Percentiles rank a stretch among this genome's conserved stretches.
These are phyloP conservation scores for Oryza australiensis DNA, from an alignment of 176 grass and related monocot genomes.

Conservation along the genomic window DNA sequence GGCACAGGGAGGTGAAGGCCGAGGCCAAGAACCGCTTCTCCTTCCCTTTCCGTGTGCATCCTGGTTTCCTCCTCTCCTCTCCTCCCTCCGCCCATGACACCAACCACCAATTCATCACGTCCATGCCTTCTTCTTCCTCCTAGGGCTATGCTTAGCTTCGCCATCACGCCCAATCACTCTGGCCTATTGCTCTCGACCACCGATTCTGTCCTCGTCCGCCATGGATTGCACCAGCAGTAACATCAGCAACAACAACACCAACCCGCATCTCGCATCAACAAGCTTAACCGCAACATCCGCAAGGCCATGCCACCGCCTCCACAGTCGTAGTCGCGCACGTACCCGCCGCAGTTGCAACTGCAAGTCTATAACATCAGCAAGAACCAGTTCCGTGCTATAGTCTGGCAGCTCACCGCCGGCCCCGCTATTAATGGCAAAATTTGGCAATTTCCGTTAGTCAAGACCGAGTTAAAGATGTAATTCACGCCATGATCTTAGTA, in stretches of 20 bases:
- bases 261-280: constrained; percentile 75
- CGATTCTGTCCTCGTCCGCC: neutral
- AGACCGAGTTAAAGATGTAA: too few species aligned
- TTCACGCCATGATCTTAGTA: too few species aligned
- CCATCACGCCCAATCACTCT: too few species aligned
- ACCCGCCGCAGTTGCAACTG: constrained; percentile 68
- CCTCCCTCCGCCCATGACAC: too few species aligned
- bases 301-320: constrained; percentile 72
- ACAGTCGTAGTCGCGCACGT: constrained; percentile 29
- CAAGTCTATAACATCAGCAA: constrained; percentile 99
- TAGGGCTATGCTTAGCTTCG: too few species aligned
- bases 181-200: neutral
- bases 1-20: too few species aligned
- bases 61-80: too few species aligned
- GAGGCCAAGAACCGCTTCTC: too few species aligned
- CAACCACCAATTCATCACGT: too few species aligned
- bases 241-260: constrained; percentile 42
- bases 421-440: neutral
- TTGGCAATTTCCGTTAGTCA: too few species aligned
- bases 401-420: constrained; percentile 94
- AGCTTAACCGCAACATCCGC: constrained; percentile 78
- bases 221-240: constrained; percentile 55
- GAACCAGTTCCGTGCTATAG: constrained; percentile 90
- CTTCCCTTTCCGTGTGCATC: too few species aligned
- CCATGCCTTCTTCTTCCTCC: too few species aligned